phyloP scores from a whole-genome alignment of 2,329 filamentous ascomycete genomes.

The Apiospora malaysiana region DNA sequence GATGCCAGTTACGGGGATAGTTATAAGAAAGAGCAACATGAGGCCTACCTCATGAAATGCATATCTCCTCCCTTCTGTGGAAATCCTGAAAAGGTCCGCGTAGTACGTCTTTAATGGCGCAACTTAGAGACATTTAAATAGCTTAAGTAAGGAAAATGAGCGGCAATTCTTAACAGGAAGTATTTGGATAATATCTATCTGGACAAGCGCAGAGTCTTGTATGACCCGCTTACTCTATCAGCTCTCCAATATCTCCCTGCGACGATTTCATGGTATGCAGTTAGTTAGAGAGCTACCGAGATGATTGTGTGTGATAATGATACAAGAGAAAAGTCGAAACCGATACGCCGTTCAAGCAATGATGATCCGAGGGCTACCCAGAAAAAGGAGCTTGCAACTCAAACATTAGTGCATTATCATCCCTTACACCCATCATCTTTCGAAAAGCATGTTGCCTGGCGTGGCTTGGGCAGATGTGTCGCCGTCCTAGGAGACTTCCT shows the following conservation, averaged over 20 bases:
- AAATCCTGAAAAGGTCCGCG: background rate
- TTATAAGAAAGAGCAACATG: no score
- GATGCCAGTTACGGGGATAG: background rate
- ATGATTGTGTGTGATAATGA: background rate
- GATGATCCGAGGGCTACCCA: background rate
- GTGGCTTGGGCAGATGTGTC: background rate
- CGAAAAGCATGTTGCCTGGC: background rate
- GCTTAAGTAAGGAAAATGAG: background rate
- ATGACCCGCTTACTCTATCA: background rate
- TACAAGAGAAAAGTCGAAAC: background rate
- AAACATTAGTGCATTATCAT: background rate
- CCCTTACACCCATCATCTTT: background rate
- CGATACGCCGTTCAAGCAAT: background rate
- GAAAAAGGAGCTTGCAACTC: background rate
- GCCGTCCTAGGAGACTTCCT: slow-evolving; percentile 54
- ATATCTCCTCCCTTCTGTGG: no score
- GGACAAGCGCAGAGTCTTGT: background rate
- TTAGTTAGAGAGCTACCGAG: background rate
- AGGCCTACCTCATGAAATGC: no score
- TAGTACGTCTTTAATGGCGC: background rate
- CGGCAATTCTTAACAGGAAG: background rate
- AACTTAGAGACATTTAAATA: background rate
- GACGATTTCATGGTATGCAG: background rate
- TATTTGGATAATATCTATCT: background rate
- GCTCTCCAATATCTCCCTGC: background rate